Percentiles rank a stretch among this genome's conserved stretches.
phyloP scores from a whole-genome alignment of 2,329 filamentous ascomycete species.

The Curvularia hawaiiensis region DNA sequence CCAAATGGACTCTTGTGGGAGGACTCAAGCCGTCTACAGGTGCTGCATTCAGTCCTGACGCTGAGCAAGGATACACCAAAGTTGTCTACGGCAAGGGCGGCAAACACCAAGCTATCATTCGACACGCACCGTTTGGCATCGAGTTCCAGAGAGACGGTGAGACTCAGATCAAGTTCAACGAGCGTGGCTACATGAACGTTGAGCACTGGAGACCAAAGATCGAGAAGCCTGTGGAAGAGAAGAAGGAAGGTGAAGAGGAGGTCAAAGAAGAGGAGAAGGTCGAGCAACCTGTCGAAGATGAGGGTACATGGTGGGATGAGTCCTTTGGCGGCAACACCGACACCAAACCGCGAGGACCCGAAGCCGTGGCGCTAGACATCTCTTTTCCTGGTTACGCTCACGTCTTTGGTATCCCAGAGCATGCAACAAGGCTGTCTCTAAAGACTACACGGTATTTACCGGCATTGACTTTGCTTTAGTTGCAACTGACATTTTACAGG shows the following conservation, averaged over 20 bases:
- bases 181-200: slow-evolving; percentile 86
- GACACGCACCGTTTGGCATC: slow-evolving; percentile 79
- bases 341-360: slow-evolving; percentile 90
- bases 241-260: slow-evolving; percentile 56
- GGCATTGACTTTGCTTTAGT: background rate
- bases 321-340: slow-evolving; percentile 94
- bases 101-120: slow-evolving; percentile 82
- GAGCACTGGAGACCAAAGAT: slow-evolving; percentile 95
- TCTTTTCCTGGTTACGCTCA: slow-evolving; percentile 90
- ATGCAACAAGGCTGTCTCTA: slow-evolving; percentile 84
- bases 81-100: slow-evolving; percentile 79
- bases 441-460: slow-evolving; percentile 74
- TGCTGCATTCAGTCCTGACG: slow-evolving; percentile 70
- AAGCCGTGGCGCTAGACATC: slow-evolving; percentile 90
- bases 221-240: slow-evolving; percentile 59
- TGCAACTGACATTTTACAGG: slow-evolving; percentile 36
- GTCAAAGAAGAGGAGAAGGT: slow-evolving; percentile 51
- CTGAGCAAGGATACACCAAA: slow-evolving; percentile 69
- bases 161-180: slow-evolving; percentile 86
- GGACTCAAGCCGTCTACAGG: slow-evolving; percentile 74
- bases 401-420: slow-evolving; percentile 93
- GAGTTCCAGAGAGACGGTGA: slow-evolving; percentile 85
- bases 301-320: slow-evolving; percentile 98
- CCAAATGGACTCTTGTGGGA: slow-evolving; percentile 84
- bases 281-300: slow-evolving; percentile 64